Evolutionary conservation across 1,139 yeast species (phyloP), one percentile per base, ranked within the genome.

Genomic region (Kluyveromyces marxianus): DNA sequence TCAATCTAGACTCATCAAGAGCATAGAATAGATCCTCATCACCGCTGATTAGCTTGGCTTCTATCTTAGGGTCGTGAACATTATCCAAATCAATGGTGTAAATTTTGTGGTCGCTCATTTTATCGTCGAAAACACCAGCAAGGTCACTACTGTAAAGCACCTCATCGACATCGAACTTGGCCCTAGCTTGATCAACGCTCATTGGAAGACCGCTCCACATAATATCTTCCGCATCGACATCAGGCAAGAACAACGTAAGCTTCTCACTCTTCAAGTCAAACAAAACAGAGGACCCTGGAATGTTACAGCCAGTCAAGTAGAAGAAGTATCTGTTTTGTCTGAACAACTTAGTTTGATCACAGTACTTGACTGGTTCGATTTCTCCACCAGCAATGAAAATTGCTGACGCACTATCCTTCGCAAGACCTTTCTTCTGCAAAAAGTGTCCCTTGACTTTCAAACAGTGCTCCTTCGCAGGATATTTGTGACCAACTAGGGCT

Each of bases 171-270:
- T 90, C 96, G 57, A 69, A 92, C 51, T 71, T 73, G 24, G 68
- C 62, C 42, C 65, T 49, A 0, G 97, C 96, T 25, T 83, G 80
- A 44, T 82, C 80, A n/a, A 72, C 57, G 36, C 78, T 69, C 45
- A 87, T 54, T 2, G 98, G 97, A 66, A 83, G 63, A 0, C 98
- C 98, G 48, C 94, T 82, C 97, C 98, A 92, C 90, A 92, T 85
- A 42, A 92, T 86, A 61, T 87, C 96, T 41, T 92, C 97, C 44
- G 76, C 69, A 61, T 89, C 96, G 42, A 90, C 72, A 48, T 84
- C 76, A 2, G 97, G 97, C 45, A 92, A 71, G 60, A 84, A 90
- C 40, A 90, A 69, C 0, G 81, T 78, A 53, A 88, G 72, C 46
- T 76, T 71, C 46, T 83, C 88, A 24, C 65, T 54, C 3, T 58